Evolutionary conservation across 805 yeast genomes (phyloP), one percentile per base, ranked within the genome.

Genomic region (Saccharomycopsis sp.): DNA sequence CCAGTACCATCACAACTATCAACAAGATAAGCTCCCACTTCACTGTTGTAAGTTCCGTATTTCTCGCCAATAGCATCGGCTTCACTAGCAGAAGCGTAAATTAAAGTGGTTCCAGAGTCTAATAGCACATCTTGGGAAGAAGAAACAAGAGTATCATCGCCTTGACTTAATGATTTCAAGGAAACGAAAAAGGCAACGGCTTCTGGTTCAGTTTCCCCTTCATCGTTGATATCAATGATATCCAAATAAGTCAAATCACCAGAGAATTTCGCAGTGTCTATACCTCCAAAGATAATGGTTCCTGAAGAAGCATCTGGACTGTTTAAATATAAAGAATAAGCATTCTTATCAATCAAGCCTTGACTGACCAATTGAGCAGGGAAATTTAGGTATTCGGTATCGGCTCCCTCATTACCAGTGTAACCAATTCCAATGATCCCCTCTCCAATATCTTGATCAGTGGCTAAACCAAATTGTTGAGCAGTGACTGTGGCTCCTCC

Each of bases 91-190:
- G 81, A 79, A 26, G 76, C 56, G 49, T 69, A 70, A 5, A 71
- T 56, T 21, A 66, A 53, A 5, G 78, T 63, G 4, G 79, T 63
- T 13, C 81, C 78, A 1, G 77, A 65, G 52, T 76, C 82, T 14
- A 76, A 52, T 20, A 71, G 54, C 2, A 71, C 77, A n/a, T 62
- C 57, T 31, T 41, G 39, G 13, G 37, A 8, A 21, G 18, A 19
- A 2, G 33, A 6, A 5, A 29, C 3, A 30, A 12, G 57, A 8
- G 59, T 50, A 29, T 40, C 43, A 12, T 42, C 45, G 18, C 49
- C 59, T 17, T 52, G 45, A 23, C 55, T 54, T 40, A 44, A 33
- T 5, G 25, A 20, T 21, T 42, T 28, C 30, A 31, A 38, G 21
- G 28, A 17, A 17, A 36, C 42, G 41, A 46, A 38, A 40, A 45